Percentiles rank a stretch among this genome's conserved stretches.
Evolutionary conservation across 768 basidiomycete species (phyloP).

Genomic region (Mycena vitilis): DNA sequence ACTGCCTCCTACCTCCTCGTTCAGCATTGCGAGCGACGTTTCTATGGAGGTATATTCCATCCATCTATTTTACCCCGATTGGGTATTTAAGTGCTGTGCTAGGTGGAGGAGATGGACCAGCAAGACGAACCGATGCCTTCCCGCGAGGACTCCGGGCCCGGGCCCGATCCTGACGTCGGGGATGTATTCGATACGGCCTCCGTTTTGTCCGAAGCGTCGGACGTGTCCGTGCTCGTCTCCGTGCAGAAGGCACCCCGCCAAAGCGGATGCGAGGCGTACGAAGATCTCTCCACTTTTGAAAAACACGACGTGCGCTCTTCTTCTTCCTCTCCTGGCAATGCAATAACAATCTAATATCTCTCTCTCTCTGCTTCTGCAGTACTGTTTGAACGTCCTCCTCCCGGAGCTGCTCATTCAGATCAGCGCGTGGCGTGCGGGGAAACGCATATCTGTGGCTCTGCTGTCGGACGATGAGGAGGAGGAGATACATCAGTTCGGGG

Average conservation of each 20-base stretch:
- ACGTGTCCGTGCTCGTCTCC: constrained; percentile 12
- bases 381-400: constrained; percentile 77
- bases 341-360: neutral
- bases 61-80: neutral
- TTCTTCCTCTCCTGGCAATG: no score
- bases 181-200: constrained; percentile 36
- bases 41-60: constrained; percentile 12
- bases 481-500: constrained; percentile 61
- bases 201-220: constrained; percentile 31
- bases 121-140: neutral
- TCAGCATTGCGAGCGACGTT: constrained; percentile 6
- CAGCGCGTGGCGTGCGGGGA: constrained; percentile 76
- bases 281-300: constrained; percentile 55
- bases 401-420: constrained; percentile 80
- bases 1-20: constrained; percentile 31
- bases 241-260: constrained; percentile 40
- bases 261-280: constrained; percentile 56
- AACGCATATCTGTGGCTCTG: constrained; percentile 62
- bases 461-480: constrained; percentile 67
- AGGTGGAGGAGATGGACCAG: constrained; percentile 9
- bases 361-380: constrained; percentile 53
- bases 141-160: neutral
- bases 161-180: neutral
- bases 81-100: neutral
- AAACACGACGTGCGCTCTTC: constrained; percentile 61